A percentile compares a stretch with the other conserved stretches of the same genome.
These are phyloP conservation scores for Talaromyces marneffei DNA, from an alignment of 2,329 filamentous ascomycete genomes.

Conservation along the genomic window DNA sequence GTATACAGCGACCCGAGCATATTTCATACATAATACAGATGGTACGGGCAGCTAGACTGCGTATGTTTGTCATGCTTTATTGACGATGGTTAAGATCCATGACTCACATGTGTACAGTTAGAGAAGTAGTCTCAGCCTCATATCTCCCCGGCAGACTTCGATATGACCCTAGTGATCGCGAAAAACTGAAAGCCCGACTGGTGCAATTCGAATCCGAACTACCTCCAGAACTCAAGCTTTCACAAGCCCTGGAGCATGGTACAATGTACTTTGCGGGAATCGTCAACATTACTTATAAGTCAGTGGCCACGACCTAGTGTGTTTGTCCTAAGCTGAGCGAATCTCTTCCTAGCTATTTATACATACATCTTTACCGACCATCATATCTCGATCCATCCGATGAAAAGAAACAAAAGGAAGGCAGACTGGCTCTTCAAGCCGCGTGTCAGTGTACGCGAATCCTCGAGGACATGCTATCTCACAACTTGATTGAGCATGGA, in stretches of 20 bases:
- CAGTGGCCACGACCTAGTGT: conserved; percentile 2
- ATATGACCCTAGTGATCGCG: conserved; percentile 20
- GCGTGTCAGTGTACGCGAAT: conserved; percentile 44
- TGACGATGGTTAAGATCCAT: too few species aligned
- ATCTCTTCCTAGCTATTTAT: conserved; percentile 33
- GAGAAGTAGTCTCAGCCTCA: conserved; percentile 36
- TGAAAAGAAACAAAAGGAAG: conserved; percentile 27
- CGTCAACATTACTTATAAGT: conserved; percentile 45
- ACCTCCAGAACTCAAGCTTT: conserved; percentile 30
- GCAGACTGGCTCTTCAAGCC: conserved; percentile 41
- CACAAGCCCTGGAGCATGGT: conserved; percentile 24
- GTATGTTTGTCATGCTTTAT: conserved; percentile 18
- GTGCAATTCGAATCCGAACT: conserved; percentile 37
- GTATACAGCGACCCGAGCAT: conserved; percentile 30
- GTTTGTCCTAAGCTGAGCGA: background rate
- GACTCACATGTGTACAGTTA: conserved; percentile 21
- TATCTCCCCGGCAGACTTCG: conserved; percentile 25
- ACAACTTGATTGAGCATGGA: conserved; percentile 40
- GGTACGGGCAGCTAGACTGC: conserved; percentile 33
- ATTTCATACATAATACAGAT: conserved; percentile 34
- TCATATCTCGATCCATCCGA: conserved; percentile 34
- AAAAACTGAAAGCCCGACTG: conserved; percentile 28
- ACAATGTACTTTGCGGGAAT: conserved; percentile 37
- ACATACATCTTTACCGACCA: conserved; percentile 43
- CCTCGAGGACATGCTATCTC: conserved; percentile 44